These are phyloP conservation scores for Atalantia buxifolia DNA, from an alignment of 345 rosid species.

Conservation along the genomic window DNA sequence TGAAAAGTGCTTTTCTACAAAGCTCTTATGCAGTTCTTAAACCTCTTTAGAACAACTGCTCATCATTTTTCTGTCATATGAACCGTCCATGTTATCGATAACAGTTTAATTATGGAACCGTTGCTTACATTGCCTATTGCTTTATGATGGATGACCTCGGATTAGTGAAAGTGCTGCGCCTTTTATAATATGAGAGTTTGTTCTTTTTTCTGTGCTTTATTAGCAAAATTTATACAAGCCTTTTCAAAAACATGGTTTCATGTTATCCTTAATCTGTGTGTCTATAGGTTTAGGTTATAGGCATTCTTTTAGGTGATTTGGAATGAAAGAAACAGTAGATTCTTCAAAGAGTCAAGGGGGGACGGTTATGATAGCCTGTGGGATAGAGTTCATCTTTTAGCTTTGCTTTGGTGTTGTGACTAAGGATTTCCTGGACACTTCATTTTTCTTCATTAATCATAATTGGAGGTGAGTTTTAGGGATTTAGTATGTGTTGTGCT, in stretches of 20 bases:
- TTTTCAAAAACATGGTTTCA: not conserved
- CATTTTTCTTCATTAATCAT: too few species aligned
- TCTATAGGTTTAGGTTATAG: not conserved
- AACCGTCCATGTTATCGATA: not conserved
- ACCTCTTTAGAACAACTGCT: not conserved
- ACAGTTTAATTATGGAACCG: not conserved
- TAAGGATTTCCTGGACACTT: too few species aligned
- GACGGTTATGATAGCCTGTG: too few species aligned
- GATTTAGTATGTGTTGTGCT: too few species aligned
- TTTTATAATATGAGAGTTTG: not conserved
- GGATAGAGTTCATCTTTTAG: too few species aligned
- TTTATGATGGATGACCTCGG: not conserved
- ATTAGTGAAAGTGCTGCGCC: not conserved
- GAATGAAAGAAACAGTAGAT: too few species aligned
- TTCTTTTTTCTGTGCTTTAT: not conserved
- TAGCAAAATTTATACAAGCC: not conserved
- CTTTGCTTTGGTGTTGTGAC: too few species aligned
- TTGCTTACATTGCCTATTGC: not conserved
- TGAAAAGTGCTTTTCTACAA: not conserved
- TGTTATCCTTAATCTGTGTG: not conserved
- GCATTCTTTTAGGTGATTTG: not conserved
- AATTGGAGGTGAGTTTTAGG: too few species aligned
- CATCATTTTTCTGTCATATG: not conserved
- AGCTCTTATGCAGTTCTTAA: not conserved
- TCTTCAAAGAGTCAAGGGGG: too few species aligned